Evolutionary conservation across 495 filamentous ascomycete species (phyloP), one percentile per base, ranked within the genome.

Genomic region (Penicillium cinerascens): DNA sequence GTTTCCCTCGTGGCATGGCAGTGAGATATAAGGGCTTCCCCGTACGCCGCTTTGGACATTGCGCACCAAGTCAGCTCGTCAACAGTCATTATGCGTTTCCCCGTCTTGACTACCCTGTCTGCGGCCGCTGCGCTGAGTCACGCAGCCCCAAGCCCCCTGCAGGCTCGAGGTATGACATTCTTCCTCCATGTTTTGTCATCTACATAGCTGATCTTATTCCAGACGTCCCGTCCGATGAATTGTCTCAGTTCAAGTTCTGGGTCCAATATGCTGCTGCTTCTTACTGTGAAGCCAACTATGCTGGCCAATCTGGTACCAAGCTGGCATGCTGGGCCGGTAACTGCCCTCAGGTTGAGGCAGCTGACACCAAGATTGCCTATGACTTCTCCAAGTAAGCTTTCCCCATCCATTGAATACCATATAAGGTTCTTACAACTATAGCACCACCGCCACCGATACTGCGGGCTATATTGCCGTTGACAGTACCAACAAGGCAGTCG

Each of bases 191-290:
- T 21, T 0, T 11, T 44, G 42, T 25, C 13, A 22, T 15, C 25
- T 13, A 26, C n/a, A 2, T 25, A 17, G 35, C 50, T 66, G 13
- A 52, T 42, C 10, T 9, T 16, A 6, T 4, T 6, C 1, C 36
- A 71, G 68, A 67, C 29, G 45, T 71, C 11, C 39, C 76, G 0
- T 15, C 60, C 0, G 52, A 54, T 1, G 64, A 78, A 26, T 61
- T 84, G n/a, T 47, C 62, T 22, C 71, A 77, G 16, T 73, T 89
- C 47, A 56, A 77, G 15, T 78, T 87, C 57, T 86, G 78, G 66
- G 77, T 81, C n/a, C 82, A 91, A 64, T 91, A 84, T 66, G 74
- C 86, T 1, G 82, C 73, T 0, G 83, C 86, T 0, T 63, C 81
- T 4, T 87, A 87, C 64, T 91, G 87, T 63, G 75, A 78, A 43